Percentiles rank a stretch among this genome's conserved stretches.
phyloP scores from a whole-genome alignment of 2,329 filamentous ascomycete species.

The Macrophomina pseudophaseolina region DNA sequence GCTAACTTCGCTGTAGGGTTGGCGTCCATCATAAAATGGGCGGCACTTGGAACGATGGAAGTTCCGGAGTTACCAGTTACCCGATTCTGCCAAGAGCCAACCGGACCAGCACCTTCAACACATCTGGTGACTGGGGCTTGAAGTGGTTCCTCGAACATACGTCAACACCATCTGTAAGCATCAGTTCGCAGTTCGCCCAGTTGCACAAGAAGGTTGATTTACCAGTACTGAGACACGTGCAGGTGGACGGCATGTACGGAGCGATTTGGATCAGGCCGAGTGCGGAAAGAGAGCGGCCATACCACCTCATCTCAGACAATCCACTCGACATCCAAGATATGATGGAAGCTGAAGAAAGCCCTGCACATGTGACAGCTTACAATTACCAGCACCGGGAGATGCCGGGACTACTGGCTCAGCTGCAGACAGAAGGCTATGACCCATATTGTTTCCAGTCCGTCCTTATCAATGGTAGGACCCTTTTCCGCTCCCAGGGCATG shows the following conservation, averaged over 20 bases:
- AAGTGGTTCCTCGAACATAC: conserved; percentile 31
- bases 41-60: conserved; percentile 31
- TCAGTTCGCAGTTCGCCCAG: not conserved
- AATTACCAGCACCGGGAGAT: conserved; percentile 31
- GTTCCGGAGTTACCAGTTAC: conserved; percentile 29
- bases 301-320: conserved; percentile 28
- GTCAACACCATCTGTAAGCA: conserved; percentile 28
- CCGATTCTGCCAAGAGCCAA: conserved; percentile 31
- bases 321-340: conserved; percentile 30
- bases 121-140: conserved; percentile 31
- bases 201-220: not conserved
- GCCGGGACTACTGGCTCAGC: conserved; percentile 29
- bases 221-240: not conserved
- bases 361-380: conserved; percentile 29
- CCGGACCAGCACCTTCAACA: conserved; percentile 30
- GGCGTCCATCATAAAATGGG: conserved; percentile 27
- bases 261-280: conserved; percentile 31
- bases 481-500: not conserved
- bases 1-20: not conserved
- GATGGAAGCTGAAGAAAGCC: conserved; percentile 29
- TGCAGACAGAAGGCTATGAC: conserved; percentile 31
- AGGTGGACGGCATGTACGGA: conserved; percentile 30
- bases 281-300: conserved; percentile 28
- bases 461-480: conserved; percentile 28
- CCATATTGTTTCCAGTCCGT: conserved; percentile 30